Evolutionary conservation across 2,329 filamentous ascomycete genomes (phyloP), one percentile per base, ranked within the genome.

Genomic region (Ploettnerulaceae sp.): DNA sequence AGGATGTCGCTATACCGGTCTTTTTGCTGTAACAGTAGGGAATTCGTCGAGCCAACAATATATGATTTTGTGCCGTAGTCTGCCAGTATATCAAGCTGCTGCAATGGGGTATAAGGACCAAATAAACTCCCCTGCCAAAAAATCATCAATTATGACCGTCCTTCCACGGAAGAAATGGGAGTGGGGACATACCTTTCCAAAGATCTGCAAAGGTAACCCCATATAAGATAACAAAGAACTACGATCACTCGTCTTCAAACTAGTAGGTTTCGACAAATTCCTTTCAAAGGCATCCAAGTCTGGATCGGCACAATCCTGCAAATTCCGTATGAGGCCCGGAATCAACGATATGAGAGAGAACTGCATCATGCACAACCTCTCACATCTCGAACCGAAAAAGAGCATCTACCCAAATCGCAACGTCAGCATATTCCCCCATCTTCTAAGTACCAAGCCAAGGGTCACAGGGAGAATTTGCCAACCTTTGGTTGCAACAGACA

Each of bases 261-360:
- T 91, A 37, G 89, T 91, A 20, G 91, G 85, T 66, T 81, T 85
- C 43, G 80, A 75, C 34, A 90, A 71, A 21, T 74, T 83, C 64
- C 83, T 79, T 60, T 90, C 87, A 64, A 93, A 91, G 49, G 69
- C 82, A 66, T 96, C 84, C 65, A 97, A 78, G 34, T 90, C 84
- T n/a, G 93, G 93, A 62, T 95, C 89, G 39, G 93, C 91, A 60
- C 88, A 94, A 69, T 98, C 93, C 68, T 94, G 84, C n/a, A 98
- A 77, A 60, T 86, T 89, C 61, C 88, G 82, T 61, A 97, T 82
- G 47, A 98, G 79, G 49, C 90, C 89, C 36, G 93, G 93, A 70
- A 98, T 94, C 61, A 98, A 74, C 43, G 91, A 96, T 58, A 98
- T 84, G 35, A 98, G 77, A 33, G 91, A 93, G 70, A 97, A 98